Evolutionary conservation across 306 rosid species (phyloP), one percentile per base, ranked within the genome.

Genomic region (Cucumis sativus): DNA sequence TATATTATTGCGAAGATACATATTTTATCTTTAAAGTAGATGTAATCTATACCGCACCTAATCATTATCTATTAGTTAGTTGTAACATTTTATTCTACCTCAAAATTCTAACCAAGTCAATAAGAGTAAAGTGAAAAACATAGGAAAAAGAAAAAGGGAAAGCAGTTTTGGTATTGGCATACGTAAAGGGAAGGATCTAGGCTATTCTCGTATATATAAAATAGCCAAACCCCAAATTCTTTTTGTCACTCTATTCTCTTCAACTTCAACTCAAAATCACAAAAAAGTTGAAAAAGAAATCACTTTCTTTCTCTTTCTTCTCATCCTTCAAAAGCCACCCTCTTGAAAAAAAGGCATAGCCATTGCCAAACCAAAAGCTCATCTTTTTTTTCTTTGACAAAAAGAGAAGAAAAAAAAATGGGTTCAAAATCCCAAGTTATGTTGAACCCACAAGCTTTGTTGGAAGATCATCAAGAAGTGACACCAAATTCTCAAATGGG

Each of bases 401-500:
- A 28, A 28, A 28, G 55, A 47, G 73, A 72, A 70, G 14, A 33
- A 28, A 56, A 57, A 33, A 51, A 40, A 60, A 93, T 89, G 91
- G 83, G 87, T 64, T 75, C 86, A 4, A 67, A 79, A 66, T 86
- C 93, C 16, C 88, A 86, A 77, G 41, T 88, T 76, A 77, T 87
- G 73, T 63, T 85, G 70, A 88, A 88, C 78, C 89, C 73, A 66
- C 73, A 87, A 55, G 82, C 76, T 23, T 82, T 92, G 77, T 88
- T 84, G 15, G 97, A 91, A 63, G 92, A 85, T 45, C 74, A 68
- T 40, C 25, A 72, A 16, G 64, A n/a, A n/a, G 21, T 6, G 10
- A 1, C 43, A 84, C 74, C 83, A 66, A 59, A 85, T 56, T 43
- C 83, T 10, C 86, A 88, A 79, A 80, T 88, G 97, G 96, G 88